Percentiles rank a stretch among this genome's conserved stretches.
phyloP scores from a whole-genome alignment of 108 stramenopile genomes.

The Discostella stelligeroides region DNA sequence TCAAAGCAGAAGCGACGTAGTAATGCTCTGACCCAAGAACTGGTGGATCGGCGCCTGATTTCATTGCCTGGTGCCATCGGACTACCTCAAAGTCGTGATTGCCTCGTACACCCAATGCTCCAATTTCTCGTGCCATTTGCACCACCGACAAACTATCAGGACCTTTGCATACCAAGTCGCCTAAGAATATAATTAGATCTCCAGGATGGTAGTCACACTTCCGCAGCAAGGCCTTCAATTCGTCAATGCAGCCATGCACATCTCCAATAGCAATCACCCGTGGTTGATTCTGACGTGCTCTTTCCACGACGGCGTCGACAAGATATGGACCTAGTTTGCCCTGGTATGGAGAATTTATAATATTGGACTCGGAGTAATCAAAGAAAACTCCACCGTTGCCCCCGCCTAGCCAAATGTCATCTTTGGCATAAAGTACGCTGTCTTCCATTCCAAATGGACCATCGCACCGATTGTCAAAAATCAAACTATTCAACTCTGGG shows the following conservation, averaged over 20 bases:
- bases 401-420: slow-evolving; percentile 74
- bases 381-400: slow-evolving; percentile 72
- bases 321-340: slow-evolving; percentile 73
- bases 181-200: slow-evolving; percentile 89
- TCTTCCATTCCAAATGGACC: slow-evolving; percentile 67
- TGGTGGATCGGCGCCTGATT: slow-evolving; percentile 73
- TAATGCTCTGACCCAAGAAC: slow-evolving; percentile 86
- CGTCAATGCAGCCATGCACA: slow-evolving; percentile 95
- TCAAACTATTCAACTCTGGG: slow-evolving; percentile 12
- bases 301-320: slow-evolving; percentile 69
- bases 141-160: slow-evolving; percentile 91
- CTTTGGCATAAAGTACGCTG: slow-evolving; percentile 51
- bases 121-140: slow-evolving; percentile 90
- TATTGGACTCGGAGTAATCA: slow-evolving; percentile 66
- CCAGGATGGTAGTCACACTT: slow-evolving; percentile 89
- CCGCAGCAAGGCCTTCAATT: slow-evolving; percentile 85
- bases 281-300: slow-evolving; percentile 74
- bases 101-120: slow-evolving; percentile 91
- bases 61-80: slow-evolving; percentile 85
- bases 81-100: slow-evolving; percentile 97
- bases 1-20: slow-evolving; percentile 81
- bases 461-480: slow-evolving; percentile 48
- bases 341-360: slow-evolving; percentile 57
- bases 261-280: slow-evolving; percentile 89
- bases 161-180: slow-evolving; percentile 94